Conservation (phyloP, 257 asterid genomes). For the Solanum boliviense region DNA sequence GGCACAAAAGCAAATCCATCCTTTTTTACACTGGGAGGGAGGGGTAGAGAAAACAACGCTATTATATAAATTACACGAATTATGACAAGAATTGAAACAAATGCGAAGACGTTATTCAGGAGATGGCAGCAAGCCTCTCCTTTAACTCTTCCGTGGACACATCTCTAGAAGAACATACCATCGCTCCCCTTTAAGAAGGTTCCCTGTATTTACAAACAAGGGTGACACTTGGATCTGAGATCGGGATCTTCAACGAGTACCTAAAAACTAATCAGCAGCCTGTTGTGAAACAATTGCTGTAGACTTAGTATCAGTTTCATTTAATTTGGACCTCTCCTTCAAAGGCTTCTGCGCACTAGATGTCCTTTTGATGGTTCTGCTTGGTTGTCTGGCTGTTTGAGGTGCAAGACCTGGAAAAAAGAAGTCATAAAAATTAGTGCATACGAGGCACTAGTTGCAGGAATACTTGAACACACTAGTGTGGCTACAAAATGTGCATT, state of each 20-base stretch:
- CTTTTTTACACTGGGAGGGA: constrained; percentile 4
- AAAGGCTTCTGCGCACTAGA: constrained; percentile 27
- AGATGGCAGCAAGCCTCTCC: constrained; percentile 14
- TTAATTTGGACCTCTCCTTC: constrained; percentile 32
- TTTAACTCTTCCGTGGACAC: constrained; percentile 15
- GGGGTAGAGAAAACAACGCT: neutral
- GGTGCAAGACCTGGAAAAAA: constrained; percentile 41
- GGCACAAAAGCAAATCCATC: neutral
- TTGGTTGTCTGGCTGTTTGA: constrained; percentile 34
- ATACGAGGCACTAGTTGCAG: neutral
- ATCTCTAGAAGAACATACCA: constrained; percentile 11
- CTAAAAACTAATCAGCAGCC: constrained; percentile 15
- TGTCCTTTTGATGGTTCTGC: constrained; percentile 34
- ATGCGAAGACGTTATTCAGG: constrained; percentile 22
- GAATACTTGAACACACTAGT: neutral
- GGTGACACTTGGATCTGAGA: constrained; percentile 18
- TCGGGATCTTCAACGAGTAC: constrained; percentile 7
- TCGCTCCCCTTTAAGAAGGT: constrained; percentile 9
- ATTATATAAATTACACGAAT: neutral
- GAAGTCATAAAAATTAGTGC: neutral
- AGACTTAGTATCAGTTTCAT: constrained; percentile 27
- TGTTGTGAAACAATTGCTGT: constrained; percentile 18
- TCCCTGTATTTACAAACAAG: constrained; percentile 34
- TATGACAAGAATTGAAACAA: constrained; percentile 7
- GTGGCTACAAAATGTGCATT: neutral